phyloP scores from a whole-genome alignment of 331 rosid genomes.

The Quercus lobata region DNA sequence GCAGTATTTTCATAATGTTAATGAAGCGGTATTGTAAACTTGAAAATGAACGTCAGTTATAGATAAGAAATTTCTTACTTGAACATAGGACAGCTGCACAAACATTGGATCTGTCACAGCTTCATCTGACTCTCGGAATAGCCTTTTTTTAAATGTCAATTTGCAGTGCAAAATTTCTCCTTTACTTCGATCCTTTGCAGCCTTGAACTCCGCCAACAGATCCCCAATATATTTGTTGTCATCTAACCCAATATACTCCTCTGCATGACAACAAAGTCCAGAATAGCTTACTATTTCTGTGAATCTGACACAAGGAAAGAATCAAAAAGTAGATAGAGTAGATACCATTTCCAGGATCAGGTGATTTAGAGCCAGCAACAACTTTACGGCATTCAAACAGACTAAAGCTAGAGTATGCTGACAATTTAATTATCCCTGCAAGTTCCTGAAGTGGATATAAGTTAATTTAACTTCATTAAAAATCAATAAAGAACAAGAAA shows the following conservation, averaged over 20 bases:
- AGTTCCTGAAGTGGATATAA: slow-evolving; percentile 65
- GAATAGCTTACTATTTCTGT: slow-evolving; percentile 20
- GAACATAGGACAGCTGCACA: slow-evolving; percentile 86
- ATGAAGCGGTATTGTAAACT: not conserved
- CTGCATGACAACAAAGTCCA: slow-evolving; percentile 45
- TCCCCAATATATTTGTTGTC: slow-evolving; percentile 91
- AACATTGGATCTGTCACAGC: slow-evolving; percentile 90
- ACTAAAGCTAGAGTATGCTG: slow-evolving; percentile 77
- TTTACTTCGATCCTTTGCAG: slow-evolving; percentile 83
- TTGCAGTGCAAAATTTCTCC: slow-evolving; percentile 95
- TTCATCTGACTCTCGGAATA: slow-evolving; percentile 94
- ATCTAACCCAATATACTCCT: slow-evolving; percentile 83
- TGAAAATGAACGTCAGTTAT: not conserved
- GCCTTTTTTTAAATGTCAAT: slow-evolving; percentile 70
- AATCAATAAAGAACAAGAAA: not conserved
- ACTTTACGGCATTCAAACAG: slow-evolving; percentile 84
- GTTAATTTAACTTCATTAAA: not conserved
- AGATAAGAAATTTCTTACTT: slow-evolving; percentile 42
- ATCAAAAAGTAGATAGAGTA: slow-evolving; percentile 11
- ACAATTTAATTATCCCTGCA: slow-evolving; percentile 76
- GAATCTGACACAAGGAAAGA: slow-evolving; percentile 13
- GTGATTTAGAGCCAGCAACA: slow-evolving; percentile 66
- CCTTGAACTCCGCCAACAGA: slow-evolving; percentile 78
- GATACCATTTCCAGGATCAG: slow-evolving; percentile 77
- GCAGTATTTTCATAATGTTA: not conserved